Evolutionary conservation across 1,139 yeast species (phyloP).

Genomic region (Eremothecium coryli): DNA sequence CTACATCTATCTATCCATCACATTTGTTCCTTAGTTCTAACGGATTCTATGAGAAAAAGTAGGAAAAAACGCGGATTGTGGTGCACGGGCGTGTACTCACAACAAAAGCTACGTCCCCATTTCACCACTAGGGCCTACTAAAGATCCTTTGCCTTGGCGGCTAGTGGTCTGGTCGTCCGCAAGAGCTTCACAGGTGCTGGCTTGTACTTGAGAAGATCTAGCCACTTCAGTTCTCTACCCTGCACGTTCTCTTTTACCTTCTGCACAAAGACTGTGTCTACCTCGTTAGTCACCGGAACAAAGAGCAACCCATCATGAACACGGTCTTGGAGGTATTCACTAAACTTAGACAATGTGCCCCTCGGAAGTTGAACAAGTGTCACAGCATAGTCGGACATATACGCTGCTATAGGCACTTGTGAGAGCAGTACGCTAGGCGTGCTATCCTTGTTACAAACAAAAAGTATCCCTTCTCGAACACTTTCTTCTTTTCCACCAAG

Average conservation of each 20-base stretch:
- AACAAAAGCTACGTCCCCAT: too few relatives aligned
- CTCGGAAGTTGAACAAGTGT: conserved; percentile 24
- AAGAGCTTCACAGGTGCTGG: conserved; percentile 12
- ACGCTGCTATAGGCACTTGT: conserved; percentile 24
- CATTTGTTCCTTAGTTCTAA: too few relatives aligned
- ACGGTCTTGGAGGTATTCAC: conserved; percentile 4
- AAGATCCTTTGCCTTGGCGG: too few relatives aligned
- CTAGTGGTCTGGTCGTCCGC: conserved; percentile 14
- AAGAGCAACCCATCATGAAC: conserved; percentile 21
- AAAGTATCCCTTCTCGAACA: conserved; percentile 12
- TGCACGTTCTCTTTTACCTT: conserved; percentile 16
- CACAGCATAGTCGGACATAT: conserved; percentile 15
- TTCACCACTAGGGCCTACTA: too few relatives aligned
- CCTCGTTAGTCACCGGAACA: conserved; percentile 14
- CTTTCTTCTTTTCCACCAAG: conserved; percentile 9
- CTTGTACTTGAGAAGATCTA: conserved; percentile 16
- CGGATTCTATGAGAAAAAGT: too few relatives aligned
- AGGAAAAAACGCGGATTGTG: too few relatives aligned
- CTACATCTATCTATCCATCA: too few relatives aligned
- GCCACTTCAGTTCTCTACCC: conserved; percentile 22
- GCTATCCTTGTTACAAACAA: conserved; percentile 25
- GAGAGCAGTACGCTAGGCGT: conserved; percentile 21
- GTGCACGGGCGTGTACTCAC: too few relatives aligned
- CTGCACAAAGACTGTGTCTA: conserved; percentile 15
- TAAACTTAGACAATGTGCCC: conserved; percentile 14